Evolutionary conservation across 2,329 filamentous ascomycete species (phyloP).

Genomic region (Sclerotiophoma versabilis): DNA sequence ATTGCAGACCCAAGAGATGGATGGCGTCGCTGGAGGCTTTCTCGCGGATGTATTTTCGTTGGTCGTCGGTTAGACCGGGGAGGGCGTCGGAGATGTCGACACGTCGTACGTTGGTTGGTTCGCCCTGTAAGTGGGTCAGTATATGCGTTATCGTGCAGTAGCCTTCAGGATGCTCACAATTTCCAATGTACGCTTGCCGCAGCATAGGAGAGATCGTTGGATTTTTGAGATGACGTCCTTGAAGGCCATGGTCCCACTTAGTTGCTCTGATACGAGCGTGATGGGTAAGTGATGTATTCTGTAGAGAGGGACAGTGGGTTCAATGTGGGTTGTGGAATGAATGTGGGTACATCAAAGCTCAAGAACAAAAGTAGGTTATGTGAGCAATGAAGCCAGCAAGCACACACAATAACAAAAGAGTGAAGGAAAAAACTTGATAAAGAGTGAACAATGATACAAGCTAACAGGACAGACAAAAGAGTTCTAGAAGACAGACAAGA

Average conservation of each 20-base stretch:
- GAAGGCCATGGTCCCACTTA: conserved; percentile 29
- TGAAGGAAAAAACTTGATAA: not conserved
- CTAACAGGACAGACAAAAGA: conserved; percentile 10
- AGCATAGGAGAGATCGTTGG: conserved; percentile 37
- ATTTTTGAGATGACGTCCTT: conserved; percentile 31
- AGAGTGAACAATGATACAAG: conserved; percentile 6
- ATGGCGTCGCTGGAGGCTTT: conserved; percentile 40
- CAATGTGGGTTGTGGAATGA: conserved; percentile 3
- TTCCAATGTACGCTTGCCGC: conserved; percentile 31
- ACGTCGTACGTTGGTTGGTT: conserved; percentile 40
- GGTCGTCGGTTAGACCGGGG: conserved; percentile 38
- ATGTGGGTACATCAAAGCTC: conserved; percentile 11
- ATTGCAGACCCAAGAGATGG: conserved; percentile 32
- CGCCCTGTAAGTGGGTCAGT: conserved; percentile 27
- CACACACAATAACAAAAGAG: conserved; percentile 7
- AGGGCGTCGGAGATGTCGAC: conserved; percentile 38
- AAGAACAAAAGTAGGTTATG: conserved; percentile 23
- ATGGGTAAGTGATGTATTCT: not conserved
- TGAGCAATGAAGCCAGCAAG: conserved; percentile 14
- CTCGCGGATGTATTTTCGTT: conserved; percentile 39
- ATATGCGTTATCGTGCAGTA: not conserved
- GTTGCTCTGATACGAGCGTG: not conserved
- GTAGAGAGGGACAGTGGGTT: not conserved
- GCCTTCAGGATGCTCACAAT: conserved; percentile 21
- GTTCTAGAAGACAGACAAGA: conserved; percentile 4